Evolutionary conservation across 352 stramenopile species (phyloP), one percentile per base, ranked within the genome.

Genomic region (Thalassiosira livingstoniorum): DNA sequence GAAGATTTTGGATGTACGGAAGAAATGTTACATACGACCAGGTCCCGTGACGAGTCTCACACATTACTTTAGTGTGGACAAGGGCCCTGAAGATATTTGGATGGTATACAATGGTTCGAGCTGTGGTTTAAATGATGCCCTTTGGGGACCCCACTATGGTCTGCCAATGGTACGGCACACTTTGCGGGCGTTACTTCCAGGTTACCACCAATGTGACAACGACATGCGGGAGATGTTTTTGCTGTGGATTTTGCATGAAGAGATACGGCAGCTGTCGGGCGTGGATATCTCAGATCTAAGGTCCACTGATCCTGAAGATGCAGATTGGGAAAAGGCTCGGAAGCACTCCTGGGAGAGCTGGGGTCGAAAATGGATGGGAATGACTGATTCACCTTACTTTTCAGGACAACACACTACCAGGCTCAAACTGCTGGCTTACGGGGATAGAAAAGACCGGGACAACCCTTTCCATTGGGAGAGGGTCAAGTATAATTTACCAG

Each of bases 71-170:
- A 25, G 75, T 62, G 77, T 85, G 7, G 69, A 62, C 23, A 85
- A 85, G 32, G 68, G 69, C 0, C 7, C 53, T 23, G n/a, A 31
- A 10, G 75, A 87, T 54, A 79, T 87, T 18, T 10, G 70, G 4
- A 85, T 87, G 70, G 81, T 87, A 5, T 87, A 85, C 57, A 74
- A 87, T 64, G 74, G 80, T 0, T 75, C 75, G 0, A 43, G 37
- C 0, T 82, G 23, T 39, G 75, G 75, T 5, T 27, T 87, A 4
- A 87, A 87, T 35, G 58, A 69, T 18, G 25, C 25, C 5, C 11
- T 87, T 0, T 87, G 37, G 23, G 75, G 69, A 7, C 69, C 80
- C 0, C 64, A 77, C 27, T 87, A 84, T 64, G 35, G 69, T 5
- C 31, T 87, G 1, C 68, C 80, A 0, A 81, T 55, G 10, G 35